These are phyloP conservation scores for Primulina tabacum DNA, from an alignment of 257 asterid genomes.

Conservation along the genomic window DNA sequence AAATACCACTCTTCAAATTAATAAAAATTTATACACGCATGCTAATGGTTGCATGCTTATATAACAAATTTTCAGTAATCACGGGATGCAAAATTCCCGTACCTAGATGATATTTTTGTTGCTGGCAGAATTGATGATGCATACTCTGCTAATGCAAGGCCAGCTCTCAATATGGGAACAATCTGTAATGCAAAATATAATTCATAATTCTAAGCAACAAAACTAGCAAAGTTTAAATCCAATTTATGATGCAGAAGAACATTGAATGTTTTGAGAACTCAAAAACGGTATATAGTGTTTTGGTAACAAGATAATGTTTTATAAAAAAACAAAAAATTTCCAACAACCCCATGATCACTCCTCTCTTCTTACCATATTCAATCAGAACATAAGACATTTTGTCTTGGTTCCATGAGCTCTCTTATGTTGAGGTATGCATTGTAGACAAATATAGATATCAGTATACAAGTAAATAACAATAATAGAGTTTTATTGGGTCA, in stretches of 20 bases:
- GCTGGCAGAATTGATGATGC: slow-evolving; percentile 87
- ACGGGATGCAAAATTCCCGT: slow-evolving; percentile 24
- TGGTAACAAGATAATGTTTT: no score
- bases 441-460: neutral
- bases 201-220: slow-evolving; percentile 12
- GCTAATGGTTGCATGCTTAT: neutral
- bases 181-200: slow-evolving; percentile 49
- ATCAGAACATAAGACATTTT: neutral
- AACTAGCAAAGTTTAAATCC: slow-evolving; percentile 10
- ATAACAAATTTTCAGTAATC: neutral
- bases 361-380: neutral
- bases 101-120: slow-evolving; percentile 87
- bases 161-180: slow-evolving; percentile 97
- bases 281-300: neutral
- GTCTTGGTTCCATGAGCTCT: neutral
- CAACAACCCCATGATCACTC: neutral
- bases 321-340: neutral
- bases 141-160: slow-evolving; percentile 95
- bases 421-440: neutral
- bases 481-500: no score
- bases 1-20: neutral
- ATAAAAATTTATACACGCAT: neutral
- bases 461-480: no score
- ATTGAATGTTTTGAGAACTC: neutral
- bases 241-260: slow-evolving; percentile 6